Percentiles rank a stretch among this genome's conserved stretches.
Conservation (phyloP, 2,329 filamentous ascomycete species). For the Polytolypa hystricis region DNA sequence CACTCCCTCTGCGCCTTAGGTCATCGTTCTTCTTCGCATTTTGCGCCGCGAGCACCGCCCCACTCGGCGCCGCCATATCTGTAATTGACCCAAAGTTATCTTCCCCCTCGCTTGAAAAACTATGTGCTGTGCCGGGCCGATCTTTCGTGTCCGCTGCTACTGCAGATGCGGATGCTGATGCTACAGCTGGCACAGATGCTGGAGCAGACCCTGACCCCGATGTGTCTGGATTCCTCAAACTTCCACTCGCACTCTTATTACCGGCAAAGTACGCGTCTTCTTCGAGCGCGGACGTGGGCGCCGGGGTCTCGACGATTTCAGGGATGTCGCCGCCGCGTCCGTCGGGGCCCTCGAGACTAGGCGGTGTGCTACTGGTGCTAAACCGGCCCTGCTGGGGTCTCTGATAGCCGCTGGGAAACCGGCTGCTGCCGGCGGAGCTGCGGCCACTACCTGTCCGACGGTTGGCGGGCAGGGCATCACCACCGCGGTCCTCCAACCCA, state of each 20-base stretch:
- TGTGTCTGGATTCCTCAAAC: too few species aligned
- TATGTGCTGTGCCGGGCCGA: constrained; percentile 22
- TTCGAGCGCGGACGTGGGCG: constrained; percentile 13
- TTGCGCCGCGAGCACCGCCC: constrained; percentile 26
- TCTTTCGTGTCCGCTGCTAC: constrained; percentile 10
- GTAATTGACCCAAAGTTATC: constrained; percentile 45
- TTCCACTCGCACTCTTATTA: constrained; percentile 1
- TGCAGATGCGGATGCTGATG: background rate
- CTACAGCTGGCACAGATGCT: background rate
- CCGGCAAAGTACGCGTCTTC: constrained; percentile 14
- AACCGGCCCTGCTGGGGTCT: constrained; percentile 22
- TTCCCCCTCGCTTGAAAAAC: constrained; percentile 32
- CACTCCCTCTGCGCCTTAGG: constrained; percentile 36
- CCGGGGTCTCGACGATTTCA: constrained; percentile 30
- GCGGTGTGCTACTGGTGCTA: constrained; percentile 44
- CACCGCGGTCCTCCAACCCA: constrained; percentile 55
- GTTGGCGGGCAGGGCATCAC: constrained; percentile 32
- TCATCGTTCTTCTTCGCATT: constrained; percentile 34
- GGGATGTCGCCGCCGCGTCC: constrained; percentile 26
- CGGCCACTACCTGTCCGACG: constrained; percentile 47
- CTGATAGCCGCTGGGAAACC: constrained; percentile 36
- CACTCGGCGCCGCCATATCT: constrained; percentile 37
- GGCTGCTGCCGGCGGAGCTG: constrained; percentile 43
- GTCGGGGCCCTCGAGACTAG: constrained; percentile 25
- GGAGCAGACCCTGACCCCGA: too few species aligned